Evolutionary conservation across 106 monocot genomes (phyloP).

Genomic region (Phalaenopsis equestris): DNA sequence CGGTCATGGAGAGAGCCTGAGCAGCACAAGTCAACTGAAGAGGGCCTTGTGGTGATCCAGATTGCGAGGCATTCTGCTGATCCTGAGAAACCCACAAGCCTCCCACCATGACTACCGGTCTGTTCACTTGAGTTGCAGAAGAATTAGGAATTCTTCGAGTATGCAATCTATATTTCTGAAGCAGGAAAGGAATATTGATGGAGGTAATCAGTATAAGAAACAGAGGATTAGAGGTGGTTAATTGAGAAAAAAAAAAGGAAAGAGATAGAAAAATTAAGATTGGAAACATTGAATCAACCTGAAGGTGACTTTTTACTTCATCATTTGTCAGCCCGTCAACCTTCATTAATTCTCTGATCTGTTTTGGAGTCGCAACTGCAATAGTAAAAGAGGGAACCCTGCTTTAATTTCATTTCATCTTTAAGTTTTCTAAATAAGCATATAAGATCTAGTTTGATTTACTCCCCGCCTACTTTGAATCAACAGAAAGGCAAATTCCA

Average conservation of each 20-base stretch:
- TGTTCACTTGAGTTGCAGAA: constrained; percentile 11
- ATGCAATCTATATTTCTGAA: constrained; percentile 90
- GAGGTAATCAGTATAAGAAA: too few species aligned
- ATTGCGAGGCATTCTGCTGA: constrained; percentile 40
- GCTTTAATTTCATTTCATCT: not conserved
- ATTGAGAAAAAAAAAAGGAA: not conserved
- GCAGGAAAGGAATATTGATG: not conserved
- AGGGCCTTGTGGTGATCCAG: constrained; percentile 73
- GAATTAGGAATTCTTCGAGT: constrained; percentile 40
- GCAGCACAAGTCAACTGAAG: constrained; percentile 36
- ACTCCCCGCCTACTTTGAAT: not conserved
- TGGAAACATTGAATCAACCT: constrained; percentile 28
- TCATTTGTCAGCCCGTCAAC: constrained; percentile 95
- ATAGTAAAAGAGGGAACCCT: not conserved
- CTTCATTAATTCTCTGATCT: constrained; percentile 97
- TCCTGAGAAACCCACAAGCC: constrained; percentile 37
- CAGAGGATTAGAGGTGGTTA: too few species aligned
- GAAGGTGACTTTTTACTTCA: constrained; percentile 97
- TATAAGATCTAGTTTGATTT: not conserved
- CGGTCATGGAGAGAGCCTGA: constrained; percentile 27
- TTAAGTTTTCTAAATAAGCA: not conserved
- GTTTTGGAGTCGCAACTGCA: constrained; percentile 93
- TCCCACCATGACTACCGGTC: constrained; percentile 17
- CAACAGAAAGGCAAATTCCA: not conserved
- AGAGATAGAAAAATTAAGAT: not conserved